Percentiles rank a stretch among this genome's conserved stretches.
Evolutionary conservation across 2,329 filamentous ascomycete species (phyloP).

Genomic region (Alternaria viburni): DNA sequence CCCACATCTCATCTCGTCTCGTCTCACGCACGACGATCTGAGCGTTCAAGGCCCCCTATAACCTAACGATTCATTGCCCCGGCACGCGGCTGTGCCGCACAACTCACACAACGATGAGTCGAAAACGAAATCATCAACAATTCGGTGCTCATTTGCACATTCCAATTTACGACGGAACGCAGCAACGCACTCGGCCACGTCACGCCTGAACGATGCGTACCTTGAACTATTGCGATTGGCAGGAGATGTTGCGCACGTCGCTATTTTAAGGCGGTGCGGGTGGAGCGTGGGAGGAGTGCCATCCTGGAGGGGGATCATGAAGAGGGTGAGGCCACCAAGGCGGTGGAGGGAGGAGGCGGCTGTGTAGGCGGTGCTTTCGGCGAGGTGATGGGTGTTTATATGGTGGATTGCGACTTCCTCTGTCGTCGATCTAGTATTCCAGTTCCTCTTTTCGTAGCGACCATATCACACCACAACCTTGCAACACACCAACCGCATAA

Average conservation of each 20-base stretch:
- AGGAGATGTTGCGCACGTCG: neutral
- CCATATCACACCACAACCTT: too few relatives aligned
- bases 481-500: neutral
- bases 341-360: neutral
- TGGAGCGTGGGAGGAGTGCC: neutral
- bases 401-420: neutral
- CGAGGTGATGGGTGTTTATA: neutral
- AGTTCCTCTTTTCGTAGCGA: neutral
- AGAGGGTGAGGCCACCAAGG: neutral
- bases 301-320: neutral
- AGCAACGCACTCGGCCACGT: neutral
- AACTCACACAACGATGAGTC: neutral
- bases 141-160: neutral
- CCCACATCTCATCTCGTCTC: slow-evolving; percentile 1
- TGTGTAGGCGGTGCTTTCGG: neutral
- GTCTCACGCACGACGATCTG: neutral
- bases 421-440: fast-evolving
- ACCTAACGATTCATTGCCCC: neutral
- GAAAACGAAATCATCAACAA: neutral
- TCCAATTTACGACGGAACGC: neutral
- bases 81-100: neutral
- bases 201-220: neutral
- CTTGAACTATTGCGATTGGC: neutral
- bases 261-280: neutral
- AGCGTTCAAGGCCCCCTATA: neutral